Conservation (phyloP, 2,329 filamentous ascomycete species). For the Aaosphaeria pasadenensis region DNA sequence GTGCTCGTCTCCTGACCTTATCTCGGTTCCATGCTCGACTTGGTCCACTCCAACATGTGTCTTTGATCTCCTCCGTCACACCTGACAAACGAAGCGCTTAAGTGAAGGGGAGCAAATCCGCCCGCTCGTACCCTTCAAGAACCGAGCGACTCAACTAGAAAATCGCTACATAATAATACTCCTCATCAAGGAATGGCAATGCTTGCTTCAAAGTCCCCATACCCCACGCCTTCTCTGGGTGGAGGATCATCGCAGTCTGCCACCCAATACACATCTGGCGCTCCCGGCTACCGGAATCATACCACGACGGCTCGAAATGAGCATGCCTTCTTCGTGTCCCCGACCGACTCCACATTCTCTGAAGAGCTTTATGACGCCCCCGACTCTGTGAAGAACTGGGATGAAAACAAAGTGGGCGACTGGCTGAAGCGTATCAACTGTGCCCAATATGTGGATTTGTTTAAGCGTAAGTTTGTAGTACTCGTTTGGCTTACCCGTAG, state of each 20-base stretch:
- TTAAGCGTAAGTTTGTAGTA: constrained; percentile 54
- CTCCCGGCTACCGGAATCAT: constrained; percentile 35
- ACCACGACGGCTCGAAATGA: constrained; percentile 32
- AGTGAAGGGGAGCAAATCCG: too few species aligned
- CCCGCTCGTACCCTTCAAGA: too few species aligned
- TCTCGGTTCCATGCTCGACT: too few species aligned
- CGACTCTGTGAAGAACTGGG: constrained; percentile 67
- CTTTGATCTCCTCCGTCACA: too few species aligned
- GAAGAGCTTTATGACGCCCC: constrained; percentile 66
- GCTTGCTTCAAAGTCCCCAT: constrained; percentile 72
- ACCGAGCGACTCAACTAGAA: too few species aligned
- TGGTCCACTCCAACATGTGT: too few species aligned
- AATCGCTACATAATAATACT: too few species aligned
- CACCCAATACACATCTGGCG: constrained; percentile 32
- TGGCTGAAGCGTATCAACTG: constrained; percentile 92
- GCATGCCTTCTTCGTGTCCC: constrained; percentile 67
- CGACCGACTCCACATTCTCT: constrained; percentile 90
- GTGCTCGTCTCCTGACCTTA: too few species aligned
- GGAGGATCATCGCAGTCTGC: constrained; percentile 25
- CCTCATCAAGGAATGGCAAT: constrained; percentile 61
- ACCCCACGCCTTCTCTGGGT: constrained; percentile 54
- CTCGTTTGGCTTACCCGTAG: background rate
- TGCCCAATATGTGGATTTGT: constrained; percentile 87
- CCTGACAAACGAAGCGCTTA: too few species aligned
- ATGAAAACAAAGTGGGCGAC: constrained; percentile 86